A percentile compares a stretch with the other conserved stretches of the same genome.
phyloP scores from a whole-genome alignment of 345 rosid species.

The Stellera chamaejasme region DNA sequence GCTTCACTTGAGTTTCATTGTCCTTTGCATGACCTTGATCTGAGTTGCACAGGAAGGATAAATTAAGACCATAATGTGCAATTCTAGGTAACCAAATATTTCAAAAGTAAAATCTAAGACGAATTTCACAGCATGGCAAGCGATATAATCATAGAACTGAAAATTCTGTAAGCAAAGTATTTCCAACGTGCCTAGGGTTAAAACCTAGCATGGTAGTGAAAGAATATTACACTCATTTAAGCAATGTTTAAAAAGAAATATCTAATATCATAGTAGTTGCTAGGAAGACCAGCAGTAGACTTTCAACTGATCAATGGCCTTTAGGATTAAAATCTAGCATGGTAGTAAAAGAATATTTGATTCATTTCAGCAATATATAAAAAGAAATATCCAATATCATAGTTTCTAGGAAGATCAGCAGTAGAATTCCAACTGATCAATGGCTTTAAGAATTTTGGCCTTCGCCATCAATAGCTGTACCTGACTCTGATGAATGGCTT shows the following conservation, averaged over 20 bases:
- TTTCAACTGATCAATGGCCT: no score
- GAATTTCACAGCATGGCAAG: background rate
- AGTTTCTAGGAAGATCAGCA: background rate
- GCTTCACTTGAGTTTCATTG: slow-evolving; percentile 26
- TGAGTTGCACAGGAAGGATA: slow-evolving; percentile 14
- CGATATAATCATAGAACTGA: background rate
- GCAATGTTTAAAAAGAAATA: no score
- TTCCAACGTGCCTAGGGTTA: background rate
- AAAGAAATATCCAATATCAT: background rate
- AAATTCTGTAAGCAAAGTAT: background rate
- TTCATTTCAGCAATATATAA: background rate
- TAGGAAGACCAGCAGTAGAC: no score
- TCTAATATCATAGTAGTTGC: no score
- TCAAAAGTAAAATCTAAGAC: no score
- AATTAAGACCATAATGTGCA: background rate
- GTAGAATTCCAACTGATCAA: background rate
- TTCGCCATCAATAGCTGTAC: slow-evolving; percentile 1
- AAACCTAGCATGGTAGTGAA: background rate
- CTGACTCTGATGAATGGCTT: slow-evolving; percentile 8
- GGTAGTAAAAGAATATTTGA: background rate
- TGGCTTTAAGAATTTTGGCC: no score
- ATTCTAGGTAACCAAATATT: no score
- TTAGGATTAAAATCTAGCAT: background rate
- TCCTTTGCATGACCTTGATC: slow-evolving; percentile 37
- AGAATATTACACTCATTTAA: no score